These are phyloP conservation scores for Auricularia sp. DNA, from an alignment of 768 basidiomycete species.

Conservation along the genomic window DNA sequence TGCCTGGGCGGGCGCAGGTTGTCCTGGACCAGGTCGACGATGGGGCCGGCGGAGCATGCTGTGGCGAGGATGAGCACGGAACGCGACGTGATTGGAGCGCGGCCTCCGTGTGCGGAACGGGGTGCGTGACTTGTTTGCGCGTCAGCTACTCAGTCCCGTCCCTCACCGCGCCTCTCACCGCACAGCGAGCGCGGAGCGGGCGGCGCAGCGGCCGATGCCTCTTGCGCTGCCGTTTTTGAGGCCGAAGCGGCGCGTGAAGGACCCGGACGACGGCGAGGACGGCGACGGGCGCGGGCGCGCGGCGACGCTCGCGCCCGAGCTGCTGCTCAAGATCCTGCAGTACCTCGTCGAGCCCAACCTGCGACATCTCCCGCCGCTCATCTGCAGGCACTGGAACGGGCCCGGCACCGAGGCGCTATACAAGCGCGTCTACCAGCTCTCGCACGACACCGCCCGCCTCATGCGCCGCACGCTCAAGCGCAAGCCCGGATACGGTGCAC, in stretches of 20 bases:
- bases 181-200: neutral
- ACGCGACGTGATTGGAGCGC: no score
- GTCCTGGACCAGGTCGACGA: no score
- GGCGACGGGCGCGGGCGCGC: neutral
- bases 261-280: neutral
- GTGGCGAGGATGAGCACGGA: no score
- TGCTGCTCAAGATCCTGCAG: neutral
- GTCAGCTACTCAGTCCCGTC: neutral
- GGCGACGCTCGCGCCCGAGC: neutral
- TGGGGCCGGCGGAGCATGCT: no score
- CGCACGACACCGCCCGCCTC: neutral
- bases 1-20: no score
- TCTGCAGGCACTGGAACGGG: neutral
- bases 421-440: neutral
- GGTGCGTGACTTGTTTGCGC: neutral
- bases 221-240: neutral
- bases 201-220: neutral
- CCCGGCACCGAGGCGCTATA: neutral
- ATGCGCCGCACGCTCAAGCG: neutral
- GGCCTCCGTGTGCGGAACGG: no score
- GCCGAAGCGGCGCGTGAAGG: neutral
- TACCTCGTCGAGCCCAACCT: constrained; percentile 1
- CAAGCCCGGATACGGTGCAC: neutral
- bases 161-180: neutral
- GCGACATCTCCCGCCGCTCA: constrained; percentile 1